Base-by-base conservation (phyloP, 257 asterid species). In the Leptodermis oblonga region DNA sequence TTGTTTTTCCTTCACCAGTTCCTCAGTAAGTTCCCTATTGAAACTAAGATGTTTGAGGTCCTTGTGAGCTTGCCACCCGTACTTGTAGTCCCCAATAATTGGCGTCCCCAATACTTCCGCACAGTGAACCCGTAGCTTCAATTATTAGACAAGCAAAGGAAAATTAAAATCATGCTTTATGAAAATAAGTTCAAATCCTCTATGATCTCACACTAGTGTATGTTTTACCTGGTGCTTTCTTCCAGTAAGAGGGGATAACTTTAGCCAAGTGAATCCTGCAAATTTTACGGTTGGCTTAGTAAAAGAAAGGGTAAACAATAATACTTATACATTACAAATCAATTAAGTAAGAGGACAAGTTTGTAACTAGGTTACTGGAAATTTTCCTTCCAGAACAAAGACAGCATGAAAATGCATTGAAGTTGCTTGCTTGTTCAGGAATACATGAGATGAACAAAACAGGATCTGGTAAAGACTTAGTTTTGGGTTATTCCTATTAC, bases 61-160 rank as follows among this genome's bases (percentile, higher is more conserved):
- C 83, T 78, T 87, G 85, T 90, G 99, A 58, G 90, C 88, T 82
- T 86, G 93, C 90, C 98, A 82, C 53, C 98, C 98, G 22, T 92
- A 92, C 80, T 85, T 90, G 84, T 84, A 92, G 74, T 92, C 98
- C 73, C 98, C 97, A 31, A 90, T 88, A 73, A 92, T 93, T 3
- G 99, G 99, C n/a, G 96, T 93, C 66, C 99, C 95, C 92, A 93
- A 73, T 49, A 87, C 96, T 78, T 92, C 94, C 3, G 99, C 97
- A 64, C 97, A 88, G 77, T 92, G 97, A 73, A 90, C 98, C 2
- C 96, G 94, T 36, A 92, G 90, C 97, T 90, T 68, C 77, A 18
- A 53, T 46, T 25, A 53, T 25, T 52, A 74, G 46, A 65, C 45
- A 25, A 23, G 33, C 36, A 62, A 65, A 53, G 51, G 12, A 12